A percentile compares a stretch with the other conserved stretches of the same genome.
These are phyloP conservation scores for Cenchrus americanus DNA, from an alignment of 176 grass and related monocot genomes.

Conservation along the genomic window DNA sequence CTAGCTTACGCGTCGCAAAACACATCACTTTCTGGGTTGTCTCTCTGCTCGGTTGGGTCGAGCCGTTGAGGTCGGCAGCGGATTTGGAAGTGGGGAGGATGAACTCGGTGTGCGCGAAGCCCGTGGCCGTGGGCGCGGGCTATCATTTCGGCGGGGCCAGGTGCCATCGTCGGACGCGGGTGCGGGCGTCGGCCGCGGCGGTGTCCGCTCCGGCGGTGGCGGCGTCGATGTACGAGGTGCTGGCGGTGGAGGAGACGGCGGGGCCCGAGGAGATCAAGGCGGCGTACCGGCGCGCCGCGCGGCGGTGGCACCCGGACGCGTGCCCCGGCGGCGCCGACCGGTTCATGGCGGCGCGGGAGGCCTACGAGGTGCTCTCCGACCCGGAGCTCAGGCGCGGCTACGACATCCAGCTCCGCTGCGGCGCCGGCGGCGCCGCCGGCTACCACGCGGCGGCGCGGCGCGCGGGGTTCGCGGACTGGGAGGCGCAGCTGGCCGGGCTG, in stretches of 20 bases:
- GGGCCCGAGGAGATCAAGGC: constrained; percentile 73
- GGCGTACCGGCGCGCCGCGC: constrained; percentile 66
- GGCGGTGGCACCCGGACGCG: constrained; percentile 84
- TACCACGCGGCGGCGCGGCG: neutral
- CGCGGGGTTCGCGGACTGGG: constrained; percentile 53
- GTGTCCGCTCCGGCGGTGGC: neutral
- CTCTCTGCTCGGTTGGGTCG: neutral
- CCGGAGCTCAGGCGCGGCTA: constrained; percentile 62
- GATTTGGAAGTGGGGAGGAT: constrained; percentile 4
- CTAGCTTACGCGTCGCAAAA: neutral
- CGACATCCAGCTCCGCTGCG: constrained; percentile 64
- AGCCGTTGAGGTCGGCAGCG: neutral
- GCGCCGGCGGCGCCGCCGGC: constrained; percentile 9
- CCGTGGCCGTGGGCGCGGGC: constrained; percentile 7
- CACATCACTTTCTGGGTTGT: neutral
- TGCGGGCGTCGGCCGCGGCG: neutral
- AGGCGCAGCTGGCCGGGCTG: constrained; percentile 60
- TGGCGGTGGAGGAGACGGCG: constrained; percentile 60
- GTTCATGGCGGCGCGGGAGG: constrained; percentile 76
- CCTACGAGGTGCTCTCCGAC: constrained; percentile 90
- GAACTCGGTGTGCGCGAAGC: constrained; percentile 50
- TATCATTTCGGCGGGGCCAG: neutral
- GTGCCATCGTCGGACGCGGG: constrained; percentile 37
- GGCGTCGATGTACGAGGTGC: constrained; percentile 77
- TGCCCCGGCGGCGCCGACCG: constrained; percentile 55